Percentiles rank a stretch among this genome's conserved stretches.
Evolutionary conservation across 305 asterid genomes (phyloP).

Genomic region (Andrographis paniculata): DNA sequence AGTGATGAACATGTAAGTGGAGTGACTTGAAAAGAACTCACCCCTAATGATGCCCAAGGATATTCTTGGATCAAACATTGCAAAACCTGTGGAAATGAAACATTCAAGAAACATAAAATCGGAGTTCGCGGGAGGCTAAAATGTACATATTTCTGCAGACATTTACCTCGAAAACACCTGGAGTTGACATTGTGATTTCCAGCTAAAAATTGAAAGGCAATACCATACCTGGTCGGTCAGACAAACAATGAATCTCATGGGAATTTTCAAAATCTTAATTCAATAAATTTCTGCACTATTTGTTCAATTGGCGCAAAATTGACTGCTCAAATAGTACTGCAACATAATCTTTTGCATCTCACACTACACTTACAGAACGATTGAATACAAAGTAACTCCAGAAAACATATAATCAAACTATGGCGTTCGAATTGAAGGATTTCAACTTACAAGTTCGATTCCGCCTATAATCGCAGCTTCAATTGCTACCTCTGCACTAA

Average conservation of each 20-base stretch:
- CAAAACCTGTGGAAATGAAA: conserved; percentile 36
- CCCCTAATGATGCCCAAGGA: conserved; percentile 65
- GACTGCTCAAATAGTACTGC: not conserved
- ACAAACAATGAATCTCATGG: conserved; percentile 1
- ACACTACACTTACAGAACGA: not conserved
- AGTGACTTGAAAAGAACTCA: conserved; percentile 34
- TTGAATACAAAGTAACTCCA: no score
- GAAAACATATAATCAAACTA: no score
- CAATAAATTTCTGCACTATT: not conserved
- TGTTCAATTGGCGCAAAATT: no score
- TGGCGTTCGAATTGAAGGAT: not conserved
- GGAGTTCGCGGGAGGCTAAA: not conserved
- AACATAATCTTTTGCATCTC: not conserved
- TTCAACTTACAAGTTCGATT: conserved; percentile 57
- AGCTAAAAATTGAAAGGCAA: conserved; percentile 42
- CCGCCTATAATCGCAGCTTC: conserved; percentile 81
- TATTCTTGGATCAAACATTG: conserved; percentile 46
- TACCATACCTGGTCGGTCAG: conserved; percentile 12
- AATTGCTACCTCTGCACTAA: conserved; percentile 68
- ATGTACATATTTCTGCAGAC: conserved; percentile 6
- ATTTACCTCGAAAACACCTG: conserved; percentile 71
- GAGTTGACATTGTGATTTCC: conserved; percentile 71
- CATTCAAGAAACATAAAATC: conserved; percentile 5
- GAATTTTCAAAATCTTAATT: not conserved
- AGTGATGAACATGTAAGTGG: not conserved